phyloP scores from a whole-genome alignment of 2,329 filamentous ascomycete genomes.

The Plectosphaerella plurivora region DNA sequence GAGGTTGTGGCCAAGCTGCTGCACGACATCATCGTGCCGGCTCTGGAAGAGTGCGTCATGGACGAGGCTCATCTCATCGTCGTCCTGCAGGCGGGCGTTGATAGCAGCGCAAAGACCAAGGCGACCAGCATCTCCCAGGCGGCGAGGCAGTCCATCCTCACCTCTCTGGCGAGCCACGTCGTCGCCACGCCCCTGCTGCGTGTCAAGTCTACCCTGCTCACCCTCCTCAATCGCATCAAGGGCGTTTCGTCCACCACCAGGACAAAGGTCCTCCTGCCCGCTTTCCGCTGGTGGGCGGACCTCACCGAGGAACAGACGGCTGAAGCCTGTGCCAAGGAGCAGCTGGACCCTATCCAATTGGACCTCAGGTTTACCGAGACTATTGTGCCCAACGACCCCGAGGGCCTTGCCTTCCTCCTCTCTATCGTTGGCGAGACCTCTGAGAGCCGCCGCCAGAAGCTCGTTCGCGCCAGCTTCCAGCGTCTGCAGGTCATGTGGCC shows the following conservation, averaged over 20 bases:
- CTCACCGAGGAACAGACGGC: conserved; percentile 47
- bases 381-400: conserved; percentile 48
- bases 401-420: conserved; percentile 48
- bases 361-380: conserved; percentile 44
- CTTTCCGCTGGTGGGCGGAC: conserved; percentile 64
- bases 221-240: conserved; percentile 67
- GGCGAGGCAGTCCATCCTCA: conserved; percentile 59
- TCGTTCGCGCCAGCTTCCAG: conserved; percentile 62
- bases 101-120: conserved; percentile 40
- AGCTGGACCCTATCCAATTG: conserved; percentile 34
- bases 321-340: conserved; percentile 32
- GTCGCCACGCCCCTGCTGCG: conserved; percentile 62
- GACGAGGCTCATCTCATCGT: conserved; percentile 68
- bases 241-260: conserved; percentile 65
- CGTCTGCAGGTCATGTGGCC: conserved; percentile 71
- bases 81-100: conserved; percentile 57
- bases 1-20: conserved; percentile 59
- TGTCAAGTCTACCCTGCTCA: conserved; percentile 70
- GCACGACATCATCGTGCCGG: conserved; percentile 63
- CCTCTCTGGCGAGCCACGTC: conserved; percentile 70
- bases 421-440: conserved; percentile 37
- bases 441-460: conserved; percentile 36
- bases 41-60: conserved; percentile 80
- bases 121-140: conserved; percentile 52
- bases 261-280: conserved; percentile 70